phyloP scores from a whole-genome alignment of 2,329 filamentous ascomycete genomes.

The Periconia macrospinosa region DNA sequence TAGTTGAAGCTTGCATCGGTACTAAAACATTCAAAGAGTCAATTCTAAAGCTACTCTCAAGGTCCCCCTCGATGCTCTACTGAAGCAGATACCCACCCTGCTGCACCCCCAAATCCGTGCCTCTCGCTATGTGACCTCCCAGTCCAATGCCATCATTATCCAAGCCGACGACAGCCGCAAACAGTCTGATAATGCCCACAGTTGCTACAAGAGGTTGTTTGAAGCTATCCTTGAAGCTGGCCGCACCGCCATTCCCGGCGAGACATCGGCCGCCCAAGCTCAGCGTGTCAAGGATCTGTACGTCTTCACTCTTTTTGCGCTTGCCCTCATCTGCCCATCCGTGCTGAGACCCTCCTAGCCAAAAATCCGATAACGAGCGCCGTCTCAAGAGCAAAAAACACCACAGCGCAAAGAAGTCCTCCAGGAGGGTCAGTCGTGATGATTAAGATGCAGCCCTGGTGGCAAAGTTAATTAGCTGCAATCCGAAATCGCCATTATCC shows the following conservation, averaged over 20 bases:
- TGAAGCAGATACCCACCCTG: slow-evolving; percentile 56
- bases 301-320: slow-evolving; percentile 19
- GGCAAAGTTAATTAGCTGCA: neutral
- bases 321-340: slow-evolving; percentile 5
- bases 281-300: slow-evolving; percentile 59
- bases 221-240: slow-evolving; percentile 57
- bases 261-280: slow-evolving; percentile 60
- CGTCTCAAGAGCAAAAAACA: slow-evolving; percentile 62
- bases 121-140: slow-evolving; percentile 59
- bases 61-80: slow-evolving; percentile 55
- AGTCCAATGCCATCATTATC: slow-evolving; percentile 59
- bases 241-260: slow-evolving; percentile 57
- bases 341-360: slow-evolving; percentile 33
- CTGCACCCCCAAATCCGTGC: slow-evolving; percentile 55
- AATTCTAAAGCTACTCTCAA: slow-evolving; percentile 69
- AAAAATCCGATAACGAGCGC: slow-evolving; percentile 61
- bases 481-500: neutral
- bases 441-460: slow-evolving; percentile 24
- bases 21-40: slow-evolving; percentile 50
- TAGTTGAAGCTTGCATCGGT: slow-evolving; percentile 4
- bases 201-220: slow-evolving; percentile 61
- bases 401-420: slow-evolving; percentile 64
- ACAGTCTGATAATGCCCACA: slow-evolving; percentile 61
- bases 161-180: slow-evolving; percentile 66
- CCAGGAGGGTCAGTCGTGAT: slow-evolving; percentile 47